Evolutionary conservation across 768 basidiomycete species (phyloP), one percentile per base, ranked within the genome.

Genomic region (Pleurotus cornucopiae): DNA sequence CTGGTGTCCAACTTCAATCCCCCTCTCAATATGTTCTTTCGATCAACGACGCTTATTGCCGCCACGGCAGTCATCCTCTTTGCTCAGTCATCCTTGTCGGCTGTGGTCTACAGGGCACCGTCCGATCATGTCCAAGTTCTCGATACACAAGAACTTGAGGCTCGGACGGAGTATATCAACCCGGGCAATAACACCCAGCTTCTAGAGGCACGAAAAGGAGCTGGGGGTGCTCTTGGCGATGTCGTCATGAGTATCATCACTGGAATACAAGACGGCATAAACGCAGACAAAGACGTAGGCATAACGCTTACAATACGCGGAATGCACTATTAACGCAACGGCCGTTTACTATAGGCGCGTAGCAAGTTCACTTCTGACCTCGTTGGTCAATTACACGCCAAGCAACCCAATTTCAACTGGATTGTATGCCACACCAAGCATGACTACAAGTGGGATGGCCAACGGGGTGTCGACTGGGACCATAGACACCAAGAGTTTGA

Each of bases 371-470:
- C 59, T 3, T 23, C 47, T 13, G 18, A 21, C 9, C 58, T 60
- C 21, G 59, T 60, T 2, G 11, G n/a, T 11, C n/a, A 52, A 12
- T 18, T 54, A 26, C 39, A 25, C 5, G 13, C 46, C 16, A 14
- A 54, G 21, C 21, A 61, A 40, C 49, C 58, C 21, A 14, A 46
- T 13, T 61, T 61, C 59, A 61, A 61, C 49, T 56, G 45, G 30
- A 45, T 61, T 13, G 25, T 55, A 21, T 61, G 60, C 44, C 59
- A 61, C 23, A 59, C 58, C 18, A 30, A 59, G 12, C 60, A 61
- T 38, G 23, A 21, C 6, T 46, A 51, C 44, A 43, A 61, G 34
- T 61, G 37, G n/a, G 60, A 59, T 44, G 60, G 60, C 41, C 52
- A 25, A 13, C 39, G 53, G 30, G 59, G 59, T n/a, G 55, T 57